These are phyloP conservation scores for Lactarius sp. DNA, from an alignment of 768 basidiomycete species.

Conservation along the genomic window DNA sequence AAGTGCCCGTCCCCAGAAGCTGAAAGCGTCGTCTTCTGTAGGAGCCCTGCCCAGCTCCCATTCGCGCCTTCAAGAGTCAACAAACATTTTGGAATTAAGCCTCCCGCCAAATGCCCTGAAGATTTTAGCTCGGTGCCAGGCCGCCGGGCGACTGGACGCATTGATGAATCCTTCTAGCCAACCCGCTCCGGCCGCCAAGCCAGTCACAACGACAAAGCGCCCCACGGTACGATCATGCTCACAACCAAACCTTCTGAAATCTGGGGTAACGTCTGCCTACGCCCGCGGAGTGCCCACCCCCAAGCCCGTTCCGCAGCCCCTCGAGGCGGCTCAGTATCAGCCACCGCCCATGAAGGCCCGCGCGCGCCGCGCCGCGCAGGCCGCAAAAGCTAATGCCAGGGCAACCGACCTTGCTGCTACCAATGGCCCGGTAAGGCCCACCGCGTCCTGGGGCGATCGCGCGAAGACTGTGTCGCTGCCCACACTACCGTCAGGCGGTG, in stretches of 20 bases:
- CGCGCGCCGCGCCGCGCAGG: not conserved
- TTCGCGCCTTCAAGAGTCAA: not conserved
- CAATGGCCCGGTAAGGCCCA: not conserved
- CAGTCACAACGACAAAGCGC: not conserved
- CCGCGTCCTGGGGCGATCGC: not conserved
- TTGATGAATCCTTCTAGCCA: not conserved
- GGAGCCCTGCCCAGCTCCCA: not conserved
- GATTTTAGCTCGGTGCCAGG: not conserved
- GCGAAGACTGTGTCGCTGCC: not conserved
- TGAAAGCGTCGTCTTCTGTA: not conserved
- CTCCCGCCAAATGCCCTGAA: not conserved
- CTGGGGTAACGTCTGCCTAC: not conserved
- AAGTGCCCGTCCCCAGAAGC: not conserved
- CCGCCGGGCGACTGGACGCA: not conserved
- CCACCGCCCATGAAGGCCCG: conserved; percentile 5
- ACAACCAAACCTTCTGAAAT: conserved; percentile 2
- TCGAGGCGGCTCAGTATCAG: conserved; percentile 4
- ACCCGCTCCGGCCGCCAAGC: not conserved
- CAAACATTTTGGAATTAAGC: not conserved
- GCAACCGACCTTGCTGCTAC: not conserved
- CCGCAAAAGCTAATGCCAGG: not conserved
- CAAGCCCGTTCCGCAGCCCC: conserved; percentile 5
- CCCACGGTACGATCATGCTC: not conserved
- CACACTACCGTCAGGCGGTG: not conserved
- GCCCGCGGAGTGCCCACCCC: not conserved